Percentiles rank a stretch among this genome's conserved stretches.
phyloP scores from a whole-genome alignment of 257 asterid species.

The Gentiana macrophylla region DNA sequence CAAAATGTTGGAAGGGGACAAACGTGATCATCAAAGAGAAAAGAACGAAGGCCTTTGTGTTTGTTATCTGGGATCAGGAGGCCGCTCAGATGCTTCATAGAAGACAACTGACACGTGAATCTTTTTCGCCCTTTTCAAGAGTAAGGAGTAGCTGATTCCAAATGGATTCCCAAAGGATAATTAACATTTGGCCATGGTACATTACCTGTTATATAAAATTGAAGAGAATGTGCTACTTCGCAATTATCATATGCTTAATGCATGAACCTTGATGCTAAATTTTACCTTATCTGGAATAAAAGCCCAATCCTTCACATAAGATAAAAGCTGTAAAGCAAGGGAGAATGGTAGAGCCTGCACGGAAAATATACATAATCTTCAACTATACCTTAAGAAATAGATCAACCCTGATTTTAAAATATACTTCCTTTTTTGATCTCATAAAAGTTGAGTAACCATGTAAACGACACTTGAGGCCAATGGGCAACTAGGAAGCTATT shows the following conservation, averaged over 20 bases:
- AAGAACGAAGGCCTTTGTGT: too few species aligned
- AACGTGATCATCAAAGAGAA: too few species aligned
- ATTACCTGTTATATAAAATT: too few species aligned
- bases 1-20: too few species aligned
- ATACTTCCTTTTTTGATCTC: too few species aligned
- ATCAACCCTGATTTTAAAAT: constrained; percentile 5
- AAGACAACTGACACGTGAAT: too few species aligned
- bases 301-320: constrained; percentile 78
- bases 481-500: background rate
- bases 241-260: background rate
- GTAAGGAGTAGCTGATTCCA: too few species aligned
- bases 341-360: constrained; percentile 86
- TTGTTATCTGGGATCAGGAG: too few species aligned
- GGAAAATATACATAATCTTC: constrained; percentile 14
- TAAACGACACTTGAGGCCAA: background rate
- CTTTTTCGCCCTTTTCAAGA: too few species aligned
- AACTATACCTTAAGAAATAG: background rate
- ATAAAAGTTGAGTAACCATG: background rate
- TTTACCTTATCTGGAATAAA: constrained; percentile 67
- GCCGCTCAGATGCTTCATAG: too few species aligned
- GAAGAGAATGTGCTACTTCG: background rate
- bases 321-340: constrained; percentile 68
- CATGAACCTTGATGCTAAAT: background rate
- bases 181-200: too few species aligned
- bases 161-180: too few species aligned